These are phyloP conservation scores for Talaromyces islandicus DNA, from an alignment of 2,329 filamentous ascomycete genomes.

Conservation along the genomic window DNA sequence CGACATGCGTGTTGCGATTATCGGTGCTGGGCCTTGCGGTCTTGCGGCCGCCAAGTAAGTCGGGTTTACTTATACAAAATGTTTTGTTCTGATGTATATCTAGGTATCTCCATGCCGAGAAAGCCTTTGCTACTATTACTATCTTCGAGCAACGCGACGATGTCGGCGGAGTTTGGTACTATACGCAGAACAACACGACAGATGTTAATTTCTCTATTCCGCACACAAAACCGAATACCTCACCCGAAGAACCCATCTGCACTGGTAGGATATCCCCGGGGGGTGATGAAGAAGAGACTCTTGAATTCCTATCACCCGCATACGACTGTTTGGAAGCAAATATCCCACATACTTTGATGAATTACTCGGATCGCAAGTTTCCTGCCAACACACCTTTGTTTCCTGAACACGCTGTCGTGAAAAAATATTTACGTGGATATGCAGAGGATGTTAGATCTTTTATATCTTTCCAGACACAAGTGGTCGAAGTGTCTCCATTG, in stretches of 20 bases:
- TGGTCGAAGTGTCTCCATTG: constrained; percentile 50
- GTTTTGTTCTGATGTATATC: constrained; percentile 25
- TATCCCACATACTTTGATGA: constrained; percentile 76
- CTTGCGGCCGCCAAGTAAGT: constrained; percentile 4
- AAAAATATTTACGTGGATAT: constrained; percentile 68
- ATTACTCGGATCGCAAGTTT: constrained; percentile 66
- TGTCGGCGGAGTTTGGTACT: constrained; percentile 83
- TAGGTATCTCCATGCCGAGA: constrained; percentile 67
- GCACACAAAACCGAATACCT: constrained; percentile 58
- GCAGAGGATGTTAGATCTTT: constrained; percentile 61
- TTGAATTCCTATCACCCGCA: constrained; percentile 73
- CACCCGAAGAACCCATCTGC: constrained; percentile 56
- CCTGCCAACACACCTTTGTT: constrained; percentile 62
- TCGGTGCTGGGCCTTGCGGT: constrained; percentile 4
- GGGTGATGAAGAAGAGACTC: constrained; percentile 32
- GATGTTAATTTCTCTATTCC: constrained; percentile 45
- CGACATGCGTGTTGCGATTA: not conserved
- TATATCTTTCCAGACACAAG: constrained; percentile 65
- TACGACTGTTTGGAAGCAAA: constrained; percentile 83
- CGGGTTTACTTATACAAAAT: too few species aligned
- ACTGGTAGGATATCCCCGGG: constrained; percentile 24
- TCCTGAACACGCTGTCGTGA: constrained; percentile 64
- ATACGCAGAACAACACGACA: constrained; percentile 41
- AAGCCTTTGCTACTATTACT: constrained; percentile 61
- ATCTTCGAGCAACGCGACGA: constrained; percentile 75